Conservation (phyloP, 306 rosid species). For the Neltuma alba region DNA sequence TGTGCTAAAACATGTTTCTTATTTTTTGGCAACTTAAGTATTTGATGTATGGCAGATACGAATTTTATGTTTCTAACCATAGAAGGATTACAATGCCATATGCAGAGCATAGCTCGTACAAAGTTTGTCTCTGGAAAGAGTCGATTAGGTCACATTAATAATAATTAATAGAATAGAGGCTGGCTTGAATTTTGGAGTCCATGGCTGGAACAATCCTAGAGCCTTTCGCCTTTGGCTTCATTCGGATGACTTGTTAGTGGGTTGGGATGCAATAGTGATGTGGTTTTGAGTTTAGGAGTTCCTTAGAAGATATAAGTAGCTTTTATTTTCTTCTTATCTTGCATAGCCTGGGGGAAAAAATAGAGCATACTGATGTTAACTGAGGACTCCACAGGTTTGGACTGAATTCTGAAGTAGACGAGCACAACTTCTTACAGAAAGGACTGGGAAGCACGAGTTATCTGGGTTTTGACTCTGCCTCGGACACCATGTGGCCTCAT, state of each 20-base stretch:
- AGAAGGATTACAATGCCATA: neutral
- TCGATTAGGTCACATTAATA: neutral
- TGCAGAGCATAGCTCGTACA: neutral
- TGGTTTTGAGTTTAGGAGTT: neutral
- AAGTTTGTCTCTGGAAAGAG: neutral
- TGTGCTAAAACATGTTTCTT: neutral
- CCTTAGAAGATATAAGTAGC: neutral
- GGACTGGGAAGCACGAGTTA: slow-evolving; percentile 50
- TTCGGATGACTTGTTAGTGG: neutral
- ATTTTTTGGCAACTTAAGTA: neutral
- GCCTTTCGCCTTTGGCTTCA: neutral
- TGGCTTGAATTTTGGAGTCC: slow-evolving; percentile 1
- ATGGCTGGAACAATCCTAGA: neutral
- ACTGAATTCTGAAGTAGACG: slow-evolving; percentile 50
- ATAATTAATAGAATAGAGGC: neutral
- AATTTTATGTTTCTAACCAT: neutral
- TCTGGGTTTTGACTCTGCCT: slow-evolving; percentile 49
- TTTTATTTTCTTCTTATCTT: slow-evolving; percentile 15
- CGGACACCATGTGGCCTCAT: slow-evolving; percentile 58
- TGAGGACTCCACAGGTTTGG: slow-evolving; percentile 47
- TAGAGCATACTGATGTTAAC: slow-evolving; percentile 25
- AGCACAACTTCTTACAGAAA: slow-evolving; percentile 52
- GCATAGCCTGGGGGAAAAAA: slow-evolving; percentile 1
- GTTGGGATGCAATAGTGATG: neutral
- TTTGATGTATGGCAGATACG: neutral